Evolutionary conservation across 768 basidiomycete genomes (phyloP), one percentile per base, ranked within the genome.

Genomic region (Amanita inopinata): DNA sequence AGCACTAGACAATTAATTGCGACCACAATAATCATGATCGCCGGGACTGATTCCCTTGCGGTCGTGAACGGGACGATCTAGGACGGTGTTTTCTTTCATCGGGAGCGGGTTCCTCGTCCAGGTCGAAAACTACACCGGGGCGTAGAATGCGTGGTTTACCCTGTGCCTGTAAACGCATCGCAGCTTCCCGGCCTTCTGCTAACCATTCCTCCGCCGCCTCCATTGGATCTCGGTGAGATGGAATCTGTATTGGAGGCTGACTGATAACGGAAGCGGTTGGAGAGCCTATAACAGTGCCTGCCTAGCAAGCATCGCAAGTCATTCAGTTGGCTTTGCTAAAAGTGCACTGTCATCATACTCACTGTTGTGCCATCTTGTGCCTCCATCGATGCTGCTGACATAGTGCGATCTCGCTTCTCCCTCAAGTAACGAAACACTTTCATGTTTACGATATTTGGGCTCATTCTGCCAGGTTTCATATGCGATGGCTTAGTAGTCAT

Each of bases 351-450:
- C 27, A 31, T 12, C 4, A 43, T n/a, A 57, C 82, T 60, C 58
- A 88, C 86, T 37, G 81, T 80, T 42, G 83, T 85, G 27, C 86
- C 86, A 53, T 87, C 77, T 50, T 78, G 72, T 18, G 83, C 86
- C 56, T 89, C 86, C 23, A 83, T 65, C 31, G 86, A 89, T 24
- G 78, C 78, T 27, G 74, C 70, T 11, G 86, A 88, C 31, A 88
- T 65, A 5, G 80, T 78, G 23, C 79, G 74, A 55, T 79, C 69
- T 52, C 74, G 68, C 53, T 73, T 78, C 23, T 61, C 66, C 17
- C 62, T 63, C 49, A 84, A 49, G 51, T 83, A 70, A 33, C 76
- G 74, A 59, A 84, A 82, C 0, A 82, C 74, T 12, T 71, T 71
- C 10, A 50, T 49, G n/a, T 33, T 32, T 4, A 33, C 5, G 14